Evolutionary conservation across 2,329 filamentous ascomycete species (phyloP), one percentile per base, ranked within the genome.

Genomic region (Sclerotinia glacialis): DNA sequence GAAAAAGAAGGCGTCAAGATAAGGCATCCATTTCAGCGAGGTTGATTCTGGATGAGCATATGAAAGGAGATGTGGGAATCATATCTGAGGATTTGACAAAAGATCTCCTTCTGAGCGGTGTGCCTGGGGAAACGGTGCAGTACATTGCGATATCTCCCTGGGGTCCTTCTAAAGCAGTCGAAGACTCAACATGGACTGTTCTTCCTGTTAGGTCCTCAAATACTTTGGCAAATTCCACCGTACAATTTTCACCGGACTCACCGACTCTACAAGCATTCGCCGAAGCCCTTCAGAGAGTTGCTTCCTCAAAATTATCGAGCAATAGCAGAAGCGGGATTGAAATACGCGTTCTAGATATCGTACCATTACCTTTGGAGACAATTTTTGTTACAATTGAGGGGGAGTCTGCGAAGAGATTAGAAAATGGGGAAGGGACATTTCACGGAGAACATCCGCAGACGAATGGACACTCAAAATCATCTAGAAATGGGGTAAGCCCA

Each of bases 351-450:
- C 81, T 96, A 67, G 90, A 96, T 75, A 91, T 95, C 9, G 84
- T 89, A 11, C 91, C 94, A 1, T 79, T 98, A 34, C 84, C 88
- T 2, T 80, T 98, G 34, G 92, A 97, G 68, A 92, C 91, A 0
- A 85, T 98, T 21, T 97, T 92, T 76, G 91, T 98, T 67, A 92
- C 86, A 60, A 82, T 97, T 8, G 93, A 97, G 75, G 89, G 87
- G 59, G 89, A 95, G 66, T 83, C 94, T 8, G 85, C 95, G 50
- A 87, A 88, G 71, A 88, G 91, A 73, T 80, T 96, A 54, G 91
- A 97, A 74, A 88, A 93, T 76, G 89, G 93, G 56, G 91, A 96
- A 76, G 90, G 86, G 60, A 92, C 86, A 58, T 96, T 96, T 77
- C 92, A 90, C 70, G 86, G 87, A 70, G 84, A 87, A 21, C 84